Evolutionary conservation across 495 filamentous ascomycete genomes (phyloP).

Genomic region (Astrothelium macrocarpum): DNA sequence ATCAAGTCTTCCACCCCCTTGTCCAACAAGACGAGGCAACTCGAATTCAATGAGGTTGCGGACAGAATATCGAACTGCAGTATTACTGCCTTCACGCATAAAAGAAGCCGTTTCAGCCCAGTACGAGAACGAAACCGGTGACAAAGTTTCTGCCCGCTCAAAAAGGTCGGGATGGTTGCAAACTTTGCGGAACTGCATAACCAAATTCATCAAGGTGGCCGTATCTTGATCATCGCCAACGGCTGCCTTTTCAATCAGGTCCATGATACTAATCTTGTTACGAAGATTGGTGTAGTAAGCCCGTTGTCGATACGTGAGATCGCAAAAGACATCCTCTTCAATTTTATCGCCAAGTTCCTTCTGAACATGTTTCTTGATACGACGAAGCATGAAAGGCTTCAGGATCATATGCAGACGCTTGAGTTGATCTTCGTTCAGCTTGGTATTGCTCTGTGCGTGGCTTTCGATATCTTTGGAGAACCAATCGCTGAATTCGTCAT

Average conservation of each 20-base stretch:
- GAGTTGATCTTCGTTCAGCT: conserved; percentile 94
- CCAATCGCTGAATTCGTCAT: conserved; percentile 99
- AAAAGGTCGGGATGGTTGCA: conserved; percentile 98
- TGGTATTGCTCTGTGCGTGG: conserved; percentile 96
- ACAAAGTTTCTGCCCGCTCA: conserved; percentile 83
- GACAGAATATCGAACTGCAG: conserved; percentile 78
- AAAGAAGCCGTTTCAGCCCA: conserved; percentile 95
- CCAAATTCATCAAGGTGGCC: conserved; percentile 94
- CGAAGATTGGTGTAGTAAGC: conserved; percentile 83
- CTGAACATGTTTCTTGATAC: conserved; percentile 98
- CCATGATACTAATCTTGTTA: conserved; percentile 97
- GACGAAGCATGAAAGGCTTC: conserved; percentile 98
- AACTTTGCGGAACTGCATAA: conserved; percentile 99
- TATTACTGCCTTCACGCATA: conserved; percentile 70
- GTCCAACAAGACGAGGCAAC: conserved; percentile 68
- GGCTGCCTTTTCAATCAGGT: conserved; percentile 94
- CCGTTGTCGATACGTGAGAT: conserved; percentile 94
- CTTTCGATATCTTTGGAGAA: conserved; percentile 99
- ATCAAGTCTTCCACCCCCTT: conserved; percentile 64
- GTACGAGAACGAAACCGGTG: conserved; percentile 68
- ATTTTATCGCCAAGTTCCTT: conserved; percentile 99
- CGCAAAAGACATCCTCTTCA: conserved; percentile 90
- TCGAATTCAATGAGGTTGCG: conserved; percentile 77
- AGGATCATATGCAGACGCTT: conserved; percentile 96
- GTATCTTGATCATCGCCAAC: conserved; percentile 90